Base-by-base conservation (phyloP, 2,329 filamentous ascomycete genomes). In the Lomentospora prolificans region DNA sequence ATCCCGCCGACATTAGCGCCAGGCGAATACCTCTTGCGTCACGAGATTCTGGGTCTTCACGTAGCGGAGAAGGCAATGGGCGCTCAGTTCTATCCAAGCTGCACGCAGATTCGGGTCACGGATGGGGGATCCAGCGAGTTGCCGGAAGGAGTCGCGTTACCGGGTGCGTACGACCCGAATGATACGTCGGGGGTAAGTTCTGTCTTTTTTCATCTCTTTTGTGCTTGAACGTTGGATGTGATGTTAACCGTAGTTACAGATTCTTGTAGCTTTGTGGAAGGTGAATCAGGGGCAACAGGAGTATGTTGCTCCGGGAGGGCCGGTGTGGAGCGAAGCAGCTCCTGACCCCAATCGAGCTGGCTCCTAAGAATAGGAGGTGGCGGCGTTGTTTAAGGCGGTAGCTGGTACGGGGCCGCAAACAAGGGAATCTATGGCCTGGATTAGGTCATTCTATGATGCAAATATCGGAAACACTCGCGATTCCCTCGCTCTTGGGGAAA, bases 1-100 rank as follows among this genome's bases (percentile, higher is more conserved):
- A 70, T 80, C 46, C 78, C 77, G 52, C 62, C 66, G 44, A 59
- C 58, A 57, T 70, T 80, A 39, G 71, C 70, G 25, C 65, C 73
- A 25, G 77, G 77, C 57, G 75, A 78, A 67, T 80, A 80, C 64
- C 70, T 80, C 55, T 63, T 80, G 59, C 75, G 78, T 54, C 75
- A 79, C 63, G 77, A 80, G 66, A 78, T 79, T 63, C 78, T 80
- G 57, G 78, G 70, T 52, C 74, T 73, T 46, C 77, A 80, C 68
- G 72, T 72, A 59, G 72, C 75, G 31, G 51, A 36, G 8, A 44
- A 31, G 19, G 12, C 25, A 3, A 53, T 53, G 51, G 51, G 31
- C 6, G 51, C 51, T 7, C 51, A 53, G 25, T 53, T 53, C 51
- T 53, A 53, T 44, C 51, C 51, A 5, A 53, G 51, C 51, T 53